Conservation (phyloP, 495 filamentous ascomycete genomes). For the Xylaria grammica region DNA sequence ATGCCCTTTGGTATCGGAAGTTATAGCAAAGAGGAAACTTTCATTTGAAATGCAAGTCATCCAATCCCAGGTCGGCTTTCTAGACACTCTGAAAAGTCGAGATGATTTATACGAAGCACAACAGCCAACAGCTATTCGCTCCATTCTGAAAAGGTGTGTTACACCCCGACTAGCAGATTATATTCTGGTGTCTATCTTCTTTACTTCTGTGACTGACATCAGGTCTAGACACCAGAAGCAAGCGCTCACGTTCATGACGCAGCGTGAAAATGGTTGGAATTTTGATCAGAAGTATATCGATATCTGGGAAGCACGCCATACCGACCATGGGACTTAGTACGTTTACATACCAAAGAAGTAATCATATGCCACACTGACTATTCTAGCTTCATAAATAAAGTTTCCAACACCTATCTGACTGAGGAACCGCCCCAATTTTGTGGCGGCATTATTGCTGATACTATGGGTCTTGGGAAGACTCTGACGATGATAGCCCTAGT, state of each 20-base stretch:
- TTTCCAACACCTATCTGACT: neutral
- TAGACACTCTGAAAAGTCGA: neutral
- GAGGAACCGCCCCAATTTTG: neutral
- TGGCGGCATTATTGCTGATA: conserved; percentile 34
- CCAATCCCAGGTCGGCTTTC: neutral
- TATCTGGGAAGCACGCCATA: neutral
- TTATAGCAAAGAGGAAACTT: neutral
- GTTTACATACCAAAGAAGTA: neutral
- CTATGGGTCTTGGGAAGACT: conserved; percentile 50
- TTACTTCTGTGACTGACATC: too few species aligned
- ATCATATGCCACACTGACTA: neutral
- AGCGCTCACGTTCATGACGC: neutral
- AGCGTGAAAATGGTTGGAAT: neutral
- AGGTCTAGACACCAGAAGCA: neutral
- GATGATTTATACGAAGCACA: neutral
- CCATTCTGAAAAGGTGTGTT: neutral
- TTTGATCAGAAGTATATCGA: neutral
- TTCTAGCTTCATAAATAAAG: neutral
- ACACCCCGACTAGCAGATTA: too few species aligned
- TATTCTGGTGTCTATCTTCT: too few species aligned
- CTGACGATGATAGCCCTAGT: conserved; percentile 41
- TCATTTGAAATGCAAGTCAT: neutral
- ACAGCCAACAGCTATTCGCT: neutral
- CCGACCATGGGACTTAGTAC: neutral
- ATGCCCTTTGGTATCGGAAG: neutral